Evolutionary conservation across 805 yeast genomes (phyloP).

Genomic region (Candida takata): DNA sequence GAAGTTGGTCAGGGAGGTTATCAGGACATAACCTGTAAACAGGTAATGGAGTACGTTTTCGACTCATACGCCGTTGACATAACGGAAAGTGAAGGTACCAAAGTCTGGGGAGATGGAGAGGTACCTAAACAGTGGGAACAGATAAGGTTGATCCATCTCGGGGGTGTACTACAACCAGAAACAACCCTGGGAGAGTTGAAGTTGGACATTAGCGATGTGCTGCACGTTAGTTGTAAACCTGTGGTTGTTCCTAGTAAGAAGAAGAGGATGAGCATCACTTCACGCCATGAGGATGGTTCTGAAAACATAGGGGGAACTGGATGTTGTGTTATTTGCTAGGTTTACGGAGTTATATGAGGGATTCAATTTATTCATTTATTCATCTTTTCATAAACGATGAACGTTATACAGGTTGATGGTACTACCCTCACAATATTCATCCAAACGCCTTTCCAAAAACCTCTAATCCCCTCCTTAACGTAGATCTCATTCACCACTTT

Average conservation of each 20-base stretch:
- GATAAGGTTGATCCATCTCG: constrained; percentile 2
- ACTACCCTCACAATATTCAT: constrained; percentile 77
- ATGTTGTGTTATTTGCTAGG: constrained; percentile 1
- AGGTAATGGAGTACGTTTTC: constrained; percentile 1
- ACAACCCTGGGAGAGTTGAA: not conserved
- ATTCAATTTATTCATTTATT: constrained; percentile 23
- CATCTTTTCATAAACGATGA: constrained; percentile 71
- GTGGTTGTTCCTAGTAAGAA: not conserved
- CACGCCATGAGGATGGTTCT: too few relatives aligned
- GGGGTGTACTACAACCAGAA: not conserved
- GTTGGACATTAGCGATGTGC: constrained; percentile 2
- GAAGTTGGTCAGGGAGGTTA: not conserved
- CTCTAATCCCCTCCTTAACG: constrained; percentile 47
- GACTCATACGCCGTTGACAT: not conserved
- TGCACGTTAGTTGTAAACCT: constrained; percentile 4
- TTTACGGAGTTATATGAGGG: not conserved
- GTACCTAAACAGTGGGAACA: constrained; percentile 1
- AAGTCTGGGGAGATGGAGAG: constrained; percentile 1
- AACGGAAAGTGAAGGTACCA: not conserved
- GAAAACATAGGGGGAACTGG: not conserved
- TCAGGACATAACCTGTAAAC: not conserved
- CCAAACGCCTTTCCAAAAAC: constrained; percentile 77
- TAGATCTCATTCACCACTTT: constrained; percentile 35
- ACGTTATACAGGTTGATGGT: constrained; percentile 91
- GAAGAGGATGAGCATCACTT: not conserved